These are phyloP conservation scores for Acacia melanoxylon DNA, from an alignment of 306 rosid genomes.

Conservation along the genomic window DNA sequence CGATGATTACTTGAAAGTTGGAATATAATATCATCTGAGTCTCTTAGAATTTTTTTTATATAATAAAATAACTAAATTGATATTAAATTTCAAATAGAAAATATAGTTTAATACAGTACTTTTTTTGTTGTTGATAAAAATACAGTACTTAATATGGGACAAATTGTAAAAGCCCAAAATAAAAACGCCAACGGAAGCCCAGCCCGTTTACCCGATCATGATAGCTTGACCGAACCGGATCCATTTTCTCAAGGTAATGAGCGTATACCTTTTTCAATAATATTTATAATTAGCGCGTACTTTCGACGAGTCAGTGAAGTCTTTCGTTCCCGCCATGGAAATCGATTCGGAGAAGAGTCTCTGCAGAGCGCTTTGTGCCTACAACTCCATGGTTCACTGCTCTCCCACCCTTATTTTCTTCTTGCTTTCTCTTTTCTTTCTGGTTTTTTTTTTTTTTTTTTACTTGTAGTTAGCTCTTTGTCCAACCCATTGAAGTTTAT, in stretches of 20 bases:
- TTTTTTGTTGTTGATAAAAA: no score
- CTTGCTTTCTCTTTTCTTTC: no score
- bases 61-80: background rate
- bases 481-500: background rate
- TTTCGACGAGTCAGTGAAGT: conserved; percentile 2
- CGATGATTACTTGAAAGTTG: background rate
- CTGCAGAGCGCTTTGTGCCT: conserved; percentile 55
- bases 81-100: background rate
- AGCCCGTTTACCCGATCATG: background rate
- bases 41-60: background rate
- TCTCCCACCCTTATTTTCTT: background rate
- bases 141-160: no score
- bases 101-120: background rate
- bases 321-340: conserved; percentile 73
- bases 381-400: conserved; percentile 46
- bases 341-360: conserved; percentile 53
- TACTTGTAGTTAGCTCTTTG: background rate
- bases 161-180: background rate
- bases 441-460: background rate
- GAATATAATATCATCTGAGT: background rate
- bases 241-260: background rate
- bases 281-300: background rate
- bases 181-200: background rate
- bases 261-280: no score
- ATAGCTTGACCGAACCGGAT: background rate